A percentile compares a stretch with the other conserved stretches of the same genome.
Evolutionary conservation across 768 basidiomycete species (phyloP).

Genomic region (Neoboletus subvelutipes): DNA sequence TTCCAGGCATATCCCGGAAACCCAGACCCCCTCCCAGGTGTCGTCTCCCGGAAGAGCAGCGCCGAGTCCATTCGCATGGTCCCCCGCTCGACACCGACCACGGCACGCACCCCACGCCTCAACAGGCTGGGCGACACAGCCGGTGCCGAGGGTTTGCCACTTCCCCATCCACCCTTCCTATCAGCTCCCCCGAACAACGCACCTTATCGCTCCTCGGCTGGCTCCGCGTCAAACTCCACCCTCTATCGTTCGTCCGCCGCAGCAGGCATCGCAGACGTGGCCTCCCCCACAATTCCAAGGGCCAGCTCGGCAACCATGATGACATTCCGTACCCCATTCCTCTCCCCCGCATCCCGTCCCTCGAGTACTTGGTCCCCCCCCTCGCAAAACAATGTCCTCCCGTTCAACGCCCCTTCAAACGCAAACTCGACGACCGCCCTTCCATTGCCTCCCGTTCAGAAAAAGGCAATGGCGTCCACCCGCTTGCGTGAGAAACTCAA

Average conservation of each 20-base stretch:
- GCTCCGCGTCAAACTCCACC: constrained; percentile 27
- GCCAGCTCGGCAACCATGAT: constrained; percentile 41
- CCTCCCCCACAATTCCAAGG: constrained; percentile 36
- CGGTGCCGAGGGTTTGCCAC: constrained; percentile 29
- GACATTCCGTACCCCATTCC: constrained; percentile 64
- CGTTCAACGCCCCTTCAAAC: constrained; percentile 26
- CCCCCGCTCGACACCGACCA: constrained; percentile 25
- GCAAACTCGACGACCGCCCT: constrained; percentile 31
- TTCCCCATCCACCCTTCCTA: constrained; percentile 51
- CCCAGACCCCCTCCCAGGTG: constrained; percentile 53
- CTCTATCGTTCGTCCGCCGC: constrained; percentile 33
- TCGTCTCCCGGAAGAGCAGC: constrained; percentile 47
- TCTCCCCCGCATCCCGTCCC: constrained; percentile 69
- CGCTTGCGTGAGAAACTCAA: constrained; percentile 52
- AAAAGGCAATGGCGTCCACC: constrained; percentile 41
- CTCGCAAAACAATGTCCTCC: constrained; percentile 31
- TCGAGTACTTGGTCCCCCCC: constrained; percentile 63
- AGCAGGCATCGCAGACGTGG: constrained; percentile 14
- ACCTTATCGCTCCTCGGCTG: constrained; percentile 39
- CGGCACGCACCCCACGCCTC: constrained; percentile 22
- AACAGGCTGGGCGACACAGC: constrained; percentile 16
- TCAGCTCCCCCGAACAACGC: constrained; percentile 30
- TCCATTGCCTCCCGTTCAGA: constrained; percentile 44
- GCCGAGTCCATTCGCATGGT: constrained; percentile 37
- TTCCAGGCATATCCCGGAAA: constrained; percentile 67